Evolutionary conservation across 441 rosid genomes (phyloP), one percentile per base, ranked within the genome.

Genomic region (Jatropha podagrica): DNA sequence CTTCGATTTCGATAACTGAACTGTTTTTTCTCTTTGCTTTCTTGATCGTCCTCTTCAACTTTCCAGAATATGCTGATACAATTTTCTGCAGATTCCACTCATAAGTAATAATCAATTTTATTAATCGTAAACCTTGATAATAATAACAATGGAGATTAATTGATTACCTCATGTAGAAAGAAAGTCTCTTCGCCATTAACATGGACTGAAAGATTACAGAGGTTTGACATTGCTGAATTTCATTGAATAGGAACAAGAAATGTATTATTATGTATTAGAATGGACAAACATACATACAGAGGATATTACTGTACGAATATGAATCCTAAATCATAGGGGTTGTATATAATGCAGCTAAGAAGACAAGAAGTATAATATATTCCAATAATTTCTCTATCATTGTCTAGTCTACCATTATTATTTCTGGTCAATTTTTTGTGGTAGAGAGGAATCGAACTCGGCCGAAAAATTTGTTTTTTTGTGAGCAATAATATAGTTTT

Each of bases 111-210:
- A 7, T 44, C 48, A 44, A 44, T 44, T 44, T 42, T 42, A 42
- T 5, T 44, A 44, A 44, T 44, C 9, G 10, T 44, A 44, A 44
- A 7, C 10, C 10, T 44, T 44, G 1, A 44, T 44, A 44, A 44
- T 44, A 44, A 44, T 6, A 44, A 11, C 48, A 44, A 15, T 17
- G 71, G 64, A 5, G 20, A 65, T 74, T 44, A 26, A 61, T 72
- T 3, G 11, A 44, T 48, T 59, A 92, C 95, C 92, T 87, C 79
- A 60, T 83, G 80, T 77, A 92, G 76, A 77, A 90, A 90, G 88
- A 90, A 89, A 10, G 82, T 81, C 18, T 84, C 83, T 55, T 86
- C 76, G 8, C 77, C 79, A 82, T 84, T 81, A 49, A 92, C 80
- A 75, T 74, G 80, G 75, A 92, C 77, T 79, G 81, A 90, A 67